phyloP scores from a whole-genome alignment of 2,329 filamentous ascomycete genomes.

The Neobulgaria alba region DNA sequence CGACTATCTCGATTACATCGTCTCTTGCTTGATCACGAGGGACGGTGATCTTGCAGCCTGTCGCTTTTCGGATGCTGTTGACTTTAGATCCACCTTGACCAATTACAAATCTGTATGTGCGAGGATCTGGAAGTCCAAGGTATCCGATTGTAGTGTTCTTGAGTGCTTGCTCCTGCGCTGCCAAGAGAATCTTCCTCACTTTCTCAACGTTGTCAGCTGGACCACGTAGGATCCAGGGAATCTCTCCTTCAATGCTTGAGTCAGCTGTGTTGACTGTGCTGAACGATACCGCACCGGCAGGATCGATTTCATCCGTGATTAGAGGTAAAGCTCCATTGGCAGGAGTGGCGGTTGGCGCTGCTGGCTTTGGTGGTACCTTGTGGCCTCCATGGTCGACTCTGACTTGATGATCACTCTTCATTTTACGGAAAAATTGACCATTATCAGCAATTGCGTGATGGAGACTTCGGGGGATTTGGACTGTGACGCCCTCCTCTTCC shows the following conservation, averaged over 20 bases:
- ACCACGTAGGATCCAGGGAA: slow-evolving; percentile 85
- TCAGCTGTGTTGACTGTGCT: slow-evolving; percentile 60
- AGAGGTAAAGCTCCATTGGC: slow-evolving; percentile 66
- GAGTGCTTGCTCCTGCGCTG: slow-evolving; percentile 62
- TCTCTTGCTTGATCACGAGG: slow-evolving; percentile 66
- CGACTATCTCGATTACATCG: slow-evolving; percentile 87
- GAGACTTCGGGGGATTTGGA: slow-evolving; percentile 72
- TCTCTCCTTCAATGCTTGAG: slow-evolving; percentile 51
- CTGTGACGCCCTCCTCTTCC: slow-evolving; percentile 77
- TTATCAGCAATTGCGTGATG: slow-evolving; percentile 84
- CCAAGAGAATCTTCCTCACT: slow-evolving; percentile 66
- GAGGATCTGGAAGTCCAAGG: slow-evolving; percentile 77
- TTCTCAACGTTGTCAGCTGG: slow-evolving; percentile 70
- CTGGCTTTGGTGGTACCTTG: slow-evolving; percentile 61
- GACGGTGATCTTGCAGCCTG: slow-evolving; percentile 88
- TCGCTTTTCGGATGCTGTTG: slow-evolving; percentile 85
- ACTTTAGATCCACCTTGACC: slow-evolving; percentile 85
- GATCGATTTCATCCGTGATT: slow-evolving; percentile 75
- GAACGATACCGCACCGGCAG: slow-evolving; percentile 70
- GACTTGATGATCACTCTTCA: slow-evolving; percentile 78
- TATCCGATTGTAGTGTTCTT: slow-evolving; percentile 72
- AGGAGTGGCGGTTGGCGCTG: slow-evolving; percentile 38
- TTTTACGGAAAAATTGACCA: slow-evolving; percentile 85
- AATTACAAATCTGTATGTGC: slow-evolving; percentile 83
- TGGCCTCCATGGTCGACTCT: slow-evolving; percentile 87